Percentiles rank a stretch among this genome's conserved stretches.
phyloP scores from a whole-genome alignment of 1,284 basidiomycete species.

The Xerocomus minutiporus region DNA sequence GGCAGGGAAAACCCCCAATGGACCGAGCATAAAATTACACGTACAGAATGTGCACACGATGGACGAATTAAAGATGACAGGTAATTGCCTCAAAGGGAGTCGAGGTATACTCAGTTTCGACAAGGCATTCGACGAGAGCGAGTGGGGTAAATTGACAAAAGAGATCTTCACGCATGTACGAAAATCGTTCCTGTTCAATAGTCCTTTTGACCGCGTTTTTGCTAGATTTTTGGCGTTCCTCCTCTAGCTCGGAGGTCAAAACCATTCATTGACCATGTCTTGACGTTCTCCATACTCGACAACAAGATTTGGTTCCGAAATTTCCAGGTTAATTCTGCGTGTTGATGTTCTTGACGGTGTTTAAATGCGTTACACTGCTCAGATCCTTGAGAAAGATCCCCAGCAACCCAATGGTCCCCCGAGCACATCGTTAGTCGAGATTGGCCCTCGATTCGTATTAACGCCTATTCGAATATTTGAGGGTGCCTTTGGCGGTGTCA shows the following conservation, averaged over 20 bases:
- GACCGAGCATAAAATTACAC: conserved; percentile 95
- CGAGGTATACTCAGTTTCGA: conserved; percentile 93
- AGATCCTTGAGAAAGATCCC: conserved; percentile 81
- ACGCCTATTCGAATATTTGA: conserved; percentile 99
- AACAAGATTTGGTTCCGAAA: conserved; percentile 99
- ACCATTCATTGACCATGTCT: conserved; percentile 97
- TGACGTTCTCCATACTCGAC: conserved; percentile 95
- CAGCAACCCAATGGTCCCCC: conserved; percentile 70
- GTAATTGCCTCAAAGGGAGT: conserved; percentile 96
- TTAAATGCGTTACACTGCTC: conserved; percentile 7
- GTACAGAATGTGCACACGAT: conserved; percentile 99
- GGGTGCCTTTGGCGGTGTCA: conserved; percentile 92
- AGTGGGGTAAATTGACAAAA: conserved; percentile 88
- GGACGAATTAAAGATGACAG: conserved; percentile 99
- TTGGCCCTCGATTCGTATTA: conserved; percentile 95
- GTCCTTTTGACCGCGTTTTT: conserved; percentile 11
- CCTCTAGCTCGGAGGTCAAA: conserved; percentile 86
- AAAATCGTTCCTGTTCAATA: conserved; percentile 16
- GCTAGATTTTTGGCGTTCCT: conserved; percentile 92
- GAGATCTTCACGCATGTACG: conserved; percentile 95
- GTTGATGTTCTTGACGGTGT: not conserved
- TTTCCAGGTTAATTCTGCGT: conserved; percentile 68
- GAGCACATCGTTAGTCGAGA: conserved; percentile 82
- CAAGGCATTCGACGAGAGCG: conserved; percentile 82
- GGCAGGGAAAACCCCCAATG: conserved; percentile 96